Conservation (phyloP, 164 flowering plant species). For the Santalum album region DNA sequence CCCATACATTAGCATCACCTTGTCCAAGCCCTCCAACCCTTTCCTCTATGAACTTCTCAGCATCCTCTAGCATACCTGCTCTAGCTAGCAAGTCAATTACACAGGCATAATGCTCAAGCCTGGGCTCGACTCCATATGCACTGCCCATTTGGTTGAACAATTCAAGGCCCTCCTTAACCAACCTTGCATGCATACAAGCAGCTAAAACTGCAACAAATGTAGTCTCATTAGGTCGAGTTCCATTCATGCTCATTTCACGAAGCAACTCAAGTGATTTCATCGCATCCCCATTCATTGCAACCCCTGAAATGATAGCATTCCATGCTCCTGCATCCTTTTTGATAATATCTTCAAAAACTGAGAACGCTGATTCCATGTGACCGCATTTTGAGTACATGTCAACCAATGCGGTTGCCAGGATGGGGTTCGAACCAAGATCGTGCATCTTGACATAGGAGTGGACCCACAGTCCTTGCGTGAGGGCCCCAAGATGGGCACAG, state of each 20-base stretch:
- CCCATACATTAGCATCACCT: conserved; percentile 59
- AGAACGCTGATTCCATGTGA: conserved; percentile 36
- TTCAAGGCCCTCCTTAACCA: conserved; percentile 39
- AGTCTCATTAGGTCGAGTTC: conserved; percentile 43
- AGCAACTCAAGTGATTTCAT: conserved; percentile 40
- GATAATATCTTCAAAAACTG: conserved; percentile 40
- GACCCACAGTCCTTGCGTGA: conserved; percentile 55
- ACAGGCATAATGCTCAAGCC: too few species aligned
- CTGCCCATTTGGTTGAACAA: conserved; percentile 43
- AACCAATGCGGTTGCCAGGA: conserved; percentile 61
- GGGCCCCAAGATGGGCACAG: conserved; percentile 61
- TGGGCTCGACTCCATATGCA: conserved; percentile 34
- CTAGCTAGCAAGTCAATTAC: too few species aligned
- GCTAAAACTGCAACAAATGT: conserved; percentile 51
- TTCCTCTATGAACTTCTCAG: conserved; percentile 43
- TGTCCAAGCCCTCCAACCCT: conserved; percentile 34
- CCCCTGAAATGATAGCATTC: conserved; percentile 62
- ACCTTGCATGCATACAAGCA: conserved; percentile 54
- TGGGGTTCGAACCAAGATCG: conserved; percentile 25
- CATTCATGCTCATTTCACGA: conserved; percentile 28
- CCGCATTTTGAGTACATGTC: too few species aligned
- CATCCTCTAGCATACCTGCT: conserved; percentile 55
- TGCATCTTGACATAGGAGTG: conserved; percentile 37
- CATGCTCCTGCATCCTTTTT: conserved; percentile 50
- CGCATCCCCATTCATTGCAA: conserved; percentile 48